Percentiles rank a stretch among this genome's conserved stretches.
phyloP scores from a whole-genome alignment of 2,329 filamentous ascomycete species.

The Fusarium sp. region DNA sequence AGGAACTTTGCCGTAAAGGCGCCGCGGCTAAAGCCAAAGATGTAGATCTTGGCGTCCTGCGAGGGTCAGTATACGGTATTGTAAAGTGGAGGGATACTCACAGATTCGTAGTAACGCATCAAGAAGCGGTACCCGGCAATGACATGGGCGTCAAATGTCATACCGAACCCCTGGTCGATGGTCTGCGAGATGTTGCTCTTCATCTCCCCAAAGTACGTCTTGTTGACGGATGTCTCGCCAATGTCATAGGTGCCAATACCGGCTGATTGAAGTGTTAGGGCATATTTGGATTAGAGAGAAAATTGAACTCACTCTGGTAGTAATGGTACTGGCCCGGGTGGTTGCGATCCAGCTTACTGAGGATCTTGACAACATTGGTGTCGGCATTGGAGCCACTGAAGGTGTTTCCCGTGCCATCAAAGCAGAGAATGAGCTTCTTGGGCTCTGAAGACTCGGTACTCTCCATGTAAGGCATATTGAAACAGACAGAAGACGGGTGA shows the following conservation, averaged over 20 bases:
- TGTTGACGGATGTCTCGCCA: conserved; percentile 53
- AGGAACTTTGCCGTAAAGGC: conserved; percentile 63
- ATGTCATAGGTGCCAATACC: conserved; percentile 60
- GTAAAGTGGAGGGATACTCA: conserved; percentile 24
- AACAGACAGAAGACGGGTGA: background rate
- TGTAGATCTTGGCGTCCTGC: conserved; percentile 59
- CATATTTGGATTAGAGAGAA: fast-evolving
- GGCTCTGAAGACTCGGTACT: conserved; percentile 30
- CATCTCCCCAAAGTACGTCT: conserved; percentile 47
- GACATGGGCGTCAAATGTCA: conserved; percentile 60
- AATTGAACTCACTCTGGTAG: conserved; percentile 53
- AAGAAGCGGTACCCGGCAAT: conserved; percentile 62
- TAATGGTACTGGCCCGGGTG: conserved; percentile 57
- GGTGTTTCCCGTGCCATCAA: conserved; percentile 58
- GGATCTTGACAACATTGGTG: conserved; percentile 62
- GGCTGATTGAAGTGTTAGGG: conserved; percentile 41
- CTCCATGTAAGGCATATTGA: conserved; percentile 33
- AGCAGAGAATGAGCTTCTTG: conserved; percentile 57
- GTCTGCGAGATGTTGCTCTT: conserved; percentile 50
- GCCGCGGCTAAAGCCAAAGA: conserved; percentile 62
- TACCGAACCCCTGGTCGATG: conserved; percentile 55
- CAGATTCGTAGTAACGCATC: conserved; percentile 61
- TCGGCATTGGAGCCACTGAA: conserved; percentile 58
- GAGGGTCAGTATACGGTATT: conserved; percentile 1
- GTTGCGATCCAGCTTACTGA: conserved; percentile 56